Evolutionary conservation across 1,139 yeast genomes (phyloP).

Genomic region (Protomyces macrosporus): DNA sequence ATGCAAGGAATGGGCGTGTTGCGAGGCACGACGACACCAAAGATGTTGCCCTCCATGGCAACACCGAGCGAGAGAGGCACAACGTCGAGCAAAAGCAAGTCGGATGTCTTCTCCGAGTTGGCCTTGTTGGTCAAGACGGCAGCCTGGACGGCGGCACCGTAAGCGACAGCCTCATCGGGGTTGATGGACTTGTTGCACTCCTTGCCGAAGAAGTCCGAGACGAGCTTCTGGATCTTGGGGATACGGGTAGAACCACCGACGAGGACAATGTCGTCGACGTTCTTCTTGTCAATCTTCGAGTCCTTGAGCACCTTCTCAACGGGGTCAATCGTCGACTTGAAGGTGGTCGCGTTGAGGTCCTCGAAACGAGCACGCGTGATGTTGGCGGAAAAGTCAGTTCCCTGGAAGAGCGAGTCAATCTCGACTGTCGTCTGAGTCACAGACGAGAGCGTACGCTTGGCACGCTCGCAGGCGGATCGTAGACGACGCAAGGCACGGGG

Average conservation of each 20-base stretch:
- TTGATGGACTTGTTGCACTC: conserved; percentile 81
- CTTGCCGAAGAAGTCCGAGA: conserved; percentile 84
- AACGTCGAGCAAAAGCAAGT: conserved; percentile 93
- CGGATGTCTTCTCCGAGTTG: conserved; percentile 95
- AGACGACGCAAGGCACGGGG: conserved; percentile 83
- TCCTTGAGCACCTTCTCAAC: conserved; percentile 83
- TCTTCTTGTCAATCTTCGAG: conserved; percentile 69
- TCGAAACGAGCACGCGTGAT: conserved; percentile 90
- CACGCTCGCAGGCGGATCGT: conserved; percentile 89
- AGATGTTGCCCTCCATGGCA: conserved; percentile 93
- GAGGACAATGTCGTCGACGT: conserved; percentile 77
- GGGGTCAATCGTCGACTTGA: conserved; percentile 81
- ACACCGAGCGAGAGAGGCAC: conserved; percentile 99
- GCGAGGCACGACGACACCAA: conserved; percentile 99
- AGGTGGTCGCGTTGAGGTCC: conserved; percentile 75
- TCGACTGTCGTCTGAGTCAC: conserved; percentile 82
- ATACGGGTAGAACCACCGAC: conserved; percentile 94
- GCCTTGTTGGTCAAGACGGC: conserved; percentile 98
- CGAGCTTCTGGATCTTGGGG: conserved; percentile 85
- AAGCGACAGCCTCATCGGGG: conserved; percentile 97
- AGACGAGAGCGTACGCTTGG: conserved; percentile 83
- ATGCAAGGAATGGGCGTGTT: conserved; percentile 99
- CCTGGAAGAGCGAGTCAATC: conserved; percentile 74
- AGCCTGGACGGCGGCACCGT: conserved; percentile 99
- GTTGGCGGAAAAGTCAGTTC: conserved; percentile 74